Evolutionary conservation across 2,329 filamentous ascomycete genomes (phyloP), one percentile per base, ranked within the genome.

Genomic region (Cryphonectria carpinicola): DNA sequence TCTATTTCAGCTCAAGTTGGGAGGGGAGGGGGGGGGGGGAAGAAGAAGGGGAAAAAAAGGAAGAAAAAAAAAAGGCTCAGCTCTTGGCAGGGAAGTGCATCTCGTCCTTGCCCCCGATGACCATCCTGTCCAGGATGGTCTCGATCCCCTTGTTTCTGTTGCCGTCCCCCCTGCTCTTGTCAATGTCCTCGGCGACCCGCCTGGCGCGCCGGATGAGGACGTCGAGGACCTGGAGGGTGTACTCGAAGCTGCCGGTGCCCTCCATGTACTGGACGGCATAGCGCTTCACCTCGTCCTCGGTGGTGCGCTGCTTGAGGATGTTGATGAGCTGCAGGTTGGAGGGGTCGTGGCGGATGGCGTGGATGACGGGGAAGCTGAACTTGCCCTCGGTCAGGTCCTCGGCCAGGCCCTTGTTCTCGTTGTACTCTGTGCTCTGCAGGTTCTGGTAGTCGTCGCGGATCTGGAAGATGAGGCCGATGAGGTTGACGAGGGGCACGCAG

Each of bases 301-400:
- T 88, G 0, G 95, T 94, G 82, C 94, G 95, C 81, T 98, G 95
- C 81, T 93, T 93, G 58, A 98, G 85, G 69, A 98, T 98, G 78
- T 96, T 97, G 80, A 98, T 88, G 69, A 99, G 87, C 77, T 97
- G 91, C 75, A 92, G 85, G 78, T 94, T 93, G 41, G 84, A 82
- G 25, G 89, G 93, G 78, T 94, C 88, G 71, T 91, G 84, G 72
- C 93, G 92, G 75, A 98, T 97, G 79, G 92, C 92, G 83, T 98
- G 95, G 77, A 98, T 97, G 77, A 98, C 91, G 56, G 95, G 94
- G 79, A 98, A 98, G 37, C 92, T 95, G 84, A 98, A 98, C 85
- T 98, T 98, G 74, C 95, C 95, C 83, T 98, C 96, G 0, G 94
- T 98, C 76, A 98, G 83, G 81, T 98, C 96, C 83, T 98, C 95